Conservation (phyloP, 257 asterid genomes). For the Lantana camara region DNA sequence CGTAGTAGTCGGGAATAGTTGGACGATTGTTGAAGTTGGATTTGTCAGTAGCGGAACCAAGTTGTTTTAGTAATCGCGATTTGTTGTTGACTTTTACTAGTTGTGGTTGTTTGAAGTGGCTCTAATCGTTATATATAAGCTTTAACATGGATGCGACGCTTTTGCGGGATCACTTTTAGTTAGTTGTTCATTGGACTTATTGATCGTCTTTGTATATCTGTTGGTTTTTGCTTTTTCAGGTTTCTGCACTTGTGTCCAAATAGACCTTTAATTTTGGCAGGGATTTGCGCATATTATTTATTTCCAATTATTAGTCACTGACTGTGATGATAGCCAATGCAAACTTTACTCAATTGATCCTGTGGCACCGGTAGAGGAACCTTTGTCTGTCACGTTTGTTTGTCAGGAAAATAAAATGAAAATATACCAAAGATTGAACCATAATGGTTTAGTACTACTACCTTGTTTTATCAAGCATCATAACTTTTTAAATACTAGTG, state of each 20-base stretch:
- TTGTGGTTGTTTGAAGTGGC: slow-evolving; percentile 21
- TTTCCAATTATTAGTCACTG: neutral
- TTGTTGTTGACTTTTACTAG: slow-evolving; percentile 10
- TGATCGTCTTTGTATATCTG: neutral
- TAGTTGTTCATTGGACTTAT: neutral
- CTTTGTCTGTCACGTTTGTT: neutral
- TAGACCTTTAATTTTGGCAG: neutral
- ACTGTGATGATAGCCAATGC: neutral
- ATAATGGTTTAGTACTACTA: neutral
- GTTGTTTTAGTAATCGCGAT: slow-evolving; percentile 4
- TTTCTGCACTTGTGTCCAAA: neutral
- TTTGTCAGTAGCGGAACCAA: neutral
- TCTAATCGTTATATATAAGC: neutral
- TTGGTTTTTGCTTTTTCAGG: neutral
- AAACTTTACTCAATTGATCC: neutral
- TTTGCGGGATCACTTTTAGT: neutral
- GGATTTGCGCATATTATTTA: neutral
- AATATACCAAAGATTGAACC: neutral
- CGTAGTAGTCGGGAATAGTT: neutral
- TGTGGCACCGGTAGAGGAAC: neutral
- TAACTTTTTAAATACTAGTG: neutral
- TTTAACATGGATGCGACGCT: neutral
- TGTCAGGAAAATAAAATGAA: neutral
- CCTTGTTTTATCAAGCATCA: neutral
- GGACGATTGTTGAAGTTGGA: neutral